phyloP scores from a whole-genome alignment of 345 rosid genomes.

The Dipteronia dyeriana region DNA sequence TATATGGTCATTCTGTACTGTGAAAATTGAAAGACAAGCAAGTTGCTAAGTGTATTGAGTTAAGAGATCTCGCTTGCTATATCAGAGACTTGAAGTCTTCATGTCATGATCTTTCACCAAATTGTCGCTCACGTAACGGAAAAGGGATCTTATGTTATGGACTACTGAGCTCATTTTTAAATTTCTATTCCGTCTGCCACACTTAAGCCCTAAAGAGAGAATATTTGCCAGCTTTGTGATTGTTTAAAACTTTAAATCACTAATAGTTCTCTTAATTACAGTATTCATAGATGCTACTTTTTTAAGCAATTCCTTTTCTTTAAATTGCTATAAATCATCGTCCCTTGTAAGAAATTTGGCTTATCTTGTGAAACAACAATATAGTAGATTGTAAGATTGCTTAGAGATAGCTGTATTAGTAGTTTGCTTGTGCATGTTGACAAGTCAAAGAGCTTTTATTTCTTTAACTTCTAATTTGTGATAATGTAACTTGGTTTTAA shows the following conservation, averaged over 20 bases:
- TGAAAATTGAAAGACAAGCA: no score
- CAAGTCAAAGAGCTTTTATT: constrained; percentile 2
- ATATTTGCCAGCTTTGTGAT: not conserved
- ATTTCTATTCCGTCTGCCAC: not conserved
- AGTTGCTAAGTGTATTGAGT: no score
- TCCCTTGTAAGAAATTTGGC: not conserved
- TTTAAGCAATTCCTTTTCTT: no score
- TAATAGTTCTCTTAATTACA: not conserved
- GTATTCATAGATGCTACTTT: not conserved
- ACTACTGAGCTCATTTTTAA: not conserved
- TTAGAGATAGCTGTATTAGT: not conserved
- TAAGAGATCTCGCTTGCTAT: not conserved
- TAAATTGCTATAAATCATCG: not conserved
- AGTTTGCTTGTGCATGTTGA: constrained; percentile 6
- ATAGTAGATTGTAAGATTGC: not conserved
- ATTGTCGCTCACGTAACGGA: not conserved
- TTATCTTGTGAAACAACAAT: not conserved
- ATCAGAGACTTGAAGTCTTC: constrained; percentile 5
- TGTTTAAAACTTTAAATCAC: not conserved
- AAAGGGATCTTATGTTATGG: not conserved
- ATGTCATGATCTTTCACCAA: not conserved
- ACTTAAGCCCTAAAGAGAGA: not conserved
- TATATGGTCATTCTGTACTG: no score
- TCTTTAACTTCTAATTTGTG: not conserved
- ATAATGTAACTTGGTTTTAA: not conserved